Conservation (phyloP, 352 stramenopile genomes). For the Globisporangium recalcitrans region DNA sequence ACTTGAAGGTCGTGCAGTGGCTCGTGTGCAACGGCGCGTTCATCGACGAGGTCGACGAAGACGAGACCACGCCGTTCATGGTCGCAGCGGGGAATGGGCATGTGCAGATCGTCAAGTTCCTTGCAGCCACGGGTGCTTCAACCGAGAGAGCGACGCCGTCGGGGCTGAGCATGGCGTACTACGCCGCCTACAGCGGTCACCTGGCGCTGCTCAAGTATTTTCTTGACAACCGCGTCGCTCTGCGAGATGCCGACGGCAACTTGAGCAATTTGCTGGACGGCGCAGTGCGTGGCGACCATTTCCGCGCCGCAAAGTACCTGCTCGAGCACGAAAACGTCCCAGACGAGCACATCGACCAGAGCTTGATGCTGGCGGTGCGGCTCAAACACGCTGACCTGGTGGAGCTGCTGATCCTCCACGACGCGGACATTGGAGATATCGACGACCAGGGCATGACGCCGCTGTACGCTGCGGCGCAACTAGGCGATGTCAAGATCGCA, state of each 20-base stretch:
- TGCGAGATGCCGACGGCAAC: background rate
- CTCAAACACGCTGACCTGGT: constrained; percentile 3
- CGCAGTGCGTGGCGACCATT: constrained; percentile 7
- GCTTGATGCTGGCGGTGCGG: background rate
- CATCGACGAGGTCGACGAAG: constrained; percentile 11
- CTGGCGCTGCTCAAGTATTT: constrained; percentile 8
- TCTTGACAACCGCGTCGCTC: background rate
- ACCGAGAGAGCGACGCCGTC: constrained; percentile 8
- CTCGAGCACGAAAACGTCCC: constrained; percentile 2
- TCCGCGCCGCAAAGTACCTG: constrained; percentile 1
- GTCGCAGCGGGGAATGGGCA: constrained; percentile 5
- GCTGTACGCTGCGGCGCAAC: background rate
- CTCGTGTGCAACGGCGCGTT: constrained; percentile 6
- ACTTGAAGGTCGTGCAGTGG: constrained; percentile 11
- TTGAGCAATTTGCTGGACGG: constrained; percentile 8
- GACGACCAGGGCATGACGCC: constrained; percentile 2
- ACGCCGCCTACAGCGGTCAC: constrained; percentile 6
- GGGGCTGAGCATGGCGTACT: constrained; percentile 10
- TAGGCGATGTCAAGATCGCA: background rate
- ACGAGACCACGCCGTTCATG: constrained; percentile 12
- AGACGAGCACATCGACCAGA: constrained; percentile 11
- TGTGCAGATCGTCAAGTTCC: constrained; percentile 7
- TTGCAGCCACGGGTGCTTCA: background rate
- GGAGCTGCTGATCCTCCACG: constrained; percentile 5
- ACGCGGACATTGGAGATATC: constrained; percentile 1